Base-by-base conservation (phyloP, 129 eudicot species). In the Dittrichia graveolens region DNA sequence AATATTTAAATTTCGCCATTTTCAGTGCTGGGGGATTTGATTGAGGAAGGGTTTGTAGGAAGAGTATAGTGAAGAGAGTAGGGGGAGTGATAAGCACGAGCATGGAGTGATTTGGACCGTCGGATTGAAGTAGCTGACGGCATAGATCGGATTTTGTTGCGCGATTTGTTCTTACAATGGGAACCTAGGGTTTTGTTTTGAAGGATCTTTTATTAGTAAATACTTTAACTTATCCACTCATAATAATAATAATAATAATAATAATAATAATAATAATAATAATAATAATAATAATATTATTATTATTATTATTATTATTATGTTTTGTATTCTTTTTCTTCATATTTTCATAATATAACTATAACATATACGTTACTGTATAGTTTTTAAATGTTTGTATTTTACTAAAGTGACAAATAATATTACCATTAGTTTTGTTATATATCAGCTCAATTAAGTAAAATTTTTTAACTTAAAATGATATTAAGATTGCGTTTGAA, bases 61-160 rank as follows among this genome's bases (percentile, higher is more conserved):
- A 39, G 43, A 47, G 53, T 42, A 52, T 56, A 70, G 82, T 63
- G 78, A 13, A 54, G 66, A 63, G 80, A 44, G 54, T 75, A 67
- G 61, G 65, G 62, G 73, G 87, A 79, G 82, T 86, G 83, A 86
- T 86, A 80, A 83, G 87, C 85, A 78, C 61, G 78, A 48, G 84
- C 12, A 55, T 48, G 58, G 76, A 40, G 44, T 47, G 72, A 76
- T 78, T 5, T 45, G 19, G 64, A 50, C 91, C 95, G 95, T 88
- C 75, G 82, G 95, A 88, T 83, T 76, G 24, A n/a, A 31, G 11
- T 7, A 15, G 69, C 31, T 65, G 88, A 85, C 82, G 95, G 95
- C 59, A 19, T 69, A 75, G 87, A 83, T 86, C 53, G 71, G 78
- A 67, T 66, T 69, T 76, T 44, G 60, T 61, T 49, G 81, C 56